These are phyloP conservation scores for Fennellomyces sp. DNA, from an alignment of 371 early-diverging fungal genomes.

Conservation along the genomic window DNA sequence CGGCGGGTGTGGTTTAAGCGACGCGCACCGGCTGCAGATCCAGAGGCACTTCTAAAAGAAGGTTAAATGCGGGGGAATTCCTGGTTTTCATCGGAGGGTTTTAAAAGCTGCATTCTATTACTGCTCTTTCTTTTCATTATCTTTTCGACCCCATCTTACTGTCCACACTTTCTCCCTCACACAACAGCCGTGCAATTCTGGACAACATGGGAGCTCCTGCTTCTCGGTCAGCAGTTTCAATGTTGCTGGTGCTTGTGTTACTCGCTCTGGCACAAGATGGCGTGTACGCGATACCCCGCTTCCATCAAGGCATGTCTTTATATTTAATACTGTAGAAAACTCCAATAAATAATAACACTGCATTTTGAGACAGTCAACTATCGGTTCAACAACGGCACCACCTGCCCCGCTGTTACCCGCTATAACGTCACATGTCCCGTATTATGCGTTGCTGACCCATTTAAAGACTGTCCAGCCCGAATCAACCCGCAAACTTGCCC, in stretches of 20 bases:
- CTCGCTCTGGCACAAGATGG: not conserved
- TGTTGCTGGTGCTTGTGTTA: not conserved
- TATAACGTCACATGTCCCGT: constrained; percentile 49
- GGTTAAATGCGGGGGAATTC: not conserved
- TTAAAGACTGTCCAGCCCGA: constrained; percentile 42
- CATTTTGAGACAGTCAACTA: constrained; percentile 47
- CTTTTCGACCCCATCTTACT: not conserved
- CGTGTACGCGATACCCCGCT: constrained; percentile 18
- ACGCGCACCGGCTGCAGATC: not conserved
- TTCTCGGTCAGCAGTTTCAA: constrained; percentile 6
- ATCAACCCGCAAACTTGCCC: constrained; percentile 48
- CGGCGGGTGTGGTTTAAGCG: constrained; percentile 14
- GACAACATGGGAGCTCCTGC: constrained; percentile 15
- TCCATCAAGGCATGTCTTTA: constrained; percentile 14
- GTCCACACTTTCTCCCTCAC: not conserved
- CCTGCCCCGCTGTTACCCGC: constrained; percentile 46
- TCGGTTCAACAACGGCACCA: constrained; percentile 49
- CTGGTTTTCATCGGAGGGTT: not conserved
- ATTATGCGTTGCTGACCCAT: constrained; percentile 51
- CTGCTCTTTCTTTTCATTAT: constrained; percentile 3
- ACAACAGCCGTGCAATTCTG: not conserved
- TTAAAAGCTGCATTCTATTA: constrained; percentile 1
- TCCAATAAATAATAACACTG: not conserved
- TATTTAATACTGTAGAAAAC: not conserved
- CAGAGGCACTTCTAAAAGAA: not conserved